These are phyloP conservation scores for Murraya paniculata DNA, from an alignment of 345 rosid genomes.

Conservation along the genomic window DNA sequence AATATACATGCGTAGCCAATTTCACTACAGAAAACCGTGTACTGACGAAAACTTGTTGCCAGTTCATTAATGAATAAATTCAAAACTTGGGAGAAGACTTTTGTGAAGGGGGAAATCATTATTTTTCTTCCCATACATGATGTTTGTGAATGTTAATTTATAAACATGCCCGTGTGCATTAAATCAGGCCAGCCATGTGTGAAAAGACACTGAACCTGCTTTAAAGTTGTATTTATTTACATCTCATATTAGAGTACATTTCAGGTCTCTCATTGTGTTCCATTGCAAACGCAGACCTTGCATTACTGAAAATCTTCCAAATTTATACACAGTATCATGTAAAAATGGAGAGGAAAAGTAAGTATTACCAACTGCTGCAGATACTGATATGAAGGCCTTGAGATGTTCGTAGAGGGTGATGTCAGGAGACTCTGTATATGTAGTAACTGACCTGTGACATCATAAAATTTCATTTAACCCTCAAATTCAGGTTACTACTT, in stretches of 20 bases:
- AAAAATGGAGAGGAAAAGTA: not conserved
- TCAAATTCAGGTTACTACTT: not conserved
- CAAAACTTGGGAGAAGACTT: not conserved
- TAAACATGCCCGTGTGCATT: not conserved
- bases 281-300: not conserved
- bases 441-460: conserved; percentile 39
- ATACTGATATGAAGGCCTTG: conserved; percentile 61
- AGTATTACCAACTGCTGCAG: conserved; percentile 62
- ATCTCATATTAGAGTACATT: not conserved
- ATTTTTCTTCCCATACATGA: not conserved
- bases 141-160: not conserved
- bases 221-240: not conserved
- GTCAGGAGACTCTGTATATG: conserved; percentile 39
- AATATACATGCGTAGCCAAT: not conserved
- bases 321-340: not conserved
- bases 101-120: not conserved
- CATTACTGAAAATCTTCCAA: not conserved
- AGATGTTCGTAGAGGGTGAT: conserved; percentile 29
- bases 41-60: not conserved
- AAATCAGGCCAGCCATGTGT: not conserved
- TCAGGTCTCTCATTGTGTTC: not conserved
- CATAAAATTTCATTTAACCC: not conserved
- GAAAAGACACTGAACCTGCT: not conserved
- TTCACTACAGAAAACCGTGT: not conserved
- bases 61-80: not conserved